These are phyloP conservation scores for Yamadazyma insecticola DNA, from an alignment of 805 yeast species.

Conservation along the genomic window DNA sequence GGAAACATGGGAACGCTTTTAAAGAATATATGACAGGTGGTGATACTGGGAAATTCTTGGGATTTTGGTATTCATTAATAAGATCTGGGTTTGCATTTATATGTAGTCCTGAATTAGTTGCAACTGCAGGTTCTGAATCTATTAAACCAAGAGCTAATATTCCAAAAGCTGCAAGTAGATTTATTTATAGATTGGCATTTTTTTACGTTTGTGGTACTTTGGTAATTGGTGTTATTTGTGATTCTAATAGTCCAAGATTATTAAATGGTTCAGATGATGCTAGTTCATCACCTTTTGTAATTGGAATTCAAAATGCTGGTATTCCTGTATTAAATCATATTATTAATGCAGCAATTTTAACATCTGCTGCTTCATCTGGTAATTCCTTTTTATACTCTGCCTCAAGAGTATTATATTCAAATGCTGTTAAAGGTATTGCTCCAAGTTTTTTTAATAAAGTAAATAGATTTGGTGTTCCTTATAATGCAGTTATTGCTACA, in stretches of 20 bases:
- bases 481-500: slow-evolving; percentile 26
- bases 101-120: slow-evolving; percentile 60
- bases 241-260: slow-evolving; percentile 22
- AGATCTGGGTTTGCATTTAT: slow-evolving; percentile 65
- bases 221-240: slow-evolving; percentile 36
- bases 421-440: slow-evolving; percentile 36
- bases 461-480: slow-evolving; percentile 44
- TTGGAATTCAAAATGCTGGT: slow-evolving; percentile 60
- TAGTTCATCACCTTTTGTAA: slow-evolving; percentile 62
- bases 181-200: slow-evolving; percentile 46
- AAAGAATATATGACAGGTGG: slow-evolving; percentile 46
- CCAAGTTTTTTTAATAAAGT: slow-evolving; percentile 30
- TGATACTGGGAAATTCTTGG: slow-evolving; percentile 57
- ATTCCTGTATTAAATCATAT: slow-evolving; percentile 55
- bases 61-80: slow-evolving; percentile 58
- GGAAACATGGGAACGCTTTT: slow-evolving; percentile 42
- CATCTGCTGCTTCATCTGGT: slow-evolving; percentile 51
- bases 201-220: slow-evolving; percentile 38
- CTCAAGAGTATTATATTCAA: slow-evolving; percentile 39
- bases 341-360: slow-evolving; percentile 56
- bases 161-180: slow-evolving; percentile 58
- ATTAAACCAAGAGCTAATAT: slow-evolving; percentile 30
- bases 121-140: slow-evolving; percentile 60
- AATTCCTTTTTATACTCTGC: slow-evolving; percentile 39
- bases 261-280: slow-evolving; percentile 34